Percentiles rank a stretch among this genome's conserved stretches.
phyloP scores from a whole-genome alignment of 805 yeast genomes.

The Myxozyma kluyveri region DNA sequence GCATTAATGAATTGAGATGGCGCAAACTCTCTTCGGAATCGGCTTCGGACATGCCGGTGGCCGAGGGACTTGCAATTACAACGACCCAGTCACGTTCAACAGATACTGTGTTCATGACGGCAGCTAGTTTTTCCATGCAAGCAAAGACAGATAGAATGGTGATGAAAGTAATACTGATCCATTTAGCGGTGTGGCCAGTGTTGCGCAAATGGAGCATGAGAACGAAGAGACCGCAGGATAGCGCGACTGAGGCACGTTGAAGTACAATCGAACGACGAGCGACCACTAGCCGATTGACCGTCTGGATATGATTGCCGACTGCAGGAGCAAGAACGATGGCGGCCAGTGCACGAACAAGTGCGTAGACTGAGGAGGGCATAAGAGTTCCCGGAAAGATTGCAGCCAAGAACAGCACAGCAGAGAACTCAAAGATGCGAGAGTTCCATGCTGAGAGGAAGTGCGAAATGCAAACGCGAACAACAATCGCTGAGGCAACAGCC shows the following conservation, averaged over 20 bases:
- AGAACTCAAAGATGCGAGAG: constrained; percentile 43
- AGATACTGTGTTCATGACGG: constrained; percentile 41
- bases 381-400: constrained; percentile 40
- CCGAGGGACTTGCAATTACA: constrained; percentile 33
- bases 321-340: constrained; percentile 36
- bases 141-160: constrained; percentile 36
- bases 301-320: constrained; percentile 38
- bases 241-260: constrained; percentile 37
- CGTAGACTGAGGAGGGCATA: constrained; percentile 41
- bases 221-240: constrained; percentile 33
- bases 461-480: constrained; percentile 32
- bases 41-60: constrained; percentile 10
- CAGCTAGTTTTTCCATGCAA: constrained; percentile 39
- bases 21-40: constrained; percentile 28
- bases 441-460: constrained; percentile 44
- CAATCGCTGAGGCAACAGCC: constrained; percentile 10
- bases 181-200: background rate
- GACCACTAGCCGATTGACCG: constrained; percentile 35
- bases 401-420: constrained; percentile 41
- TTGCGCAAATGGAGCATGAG: constrained; percentile 21
- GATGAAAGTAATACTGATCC: constrained; percentile 17
- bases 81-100: constrained; percentile 46
- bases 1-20: constrained; percentile 39
- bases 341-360: constrained; percentile 37
- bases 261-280: constrained; percentile 39